Evolutionary conservation across 2,329 filamentous ascomycete genomes (phyloP), one percentile per base, ranked within the genome.

Genomic region (Sporothrix brunneoviolacea): DNA sequence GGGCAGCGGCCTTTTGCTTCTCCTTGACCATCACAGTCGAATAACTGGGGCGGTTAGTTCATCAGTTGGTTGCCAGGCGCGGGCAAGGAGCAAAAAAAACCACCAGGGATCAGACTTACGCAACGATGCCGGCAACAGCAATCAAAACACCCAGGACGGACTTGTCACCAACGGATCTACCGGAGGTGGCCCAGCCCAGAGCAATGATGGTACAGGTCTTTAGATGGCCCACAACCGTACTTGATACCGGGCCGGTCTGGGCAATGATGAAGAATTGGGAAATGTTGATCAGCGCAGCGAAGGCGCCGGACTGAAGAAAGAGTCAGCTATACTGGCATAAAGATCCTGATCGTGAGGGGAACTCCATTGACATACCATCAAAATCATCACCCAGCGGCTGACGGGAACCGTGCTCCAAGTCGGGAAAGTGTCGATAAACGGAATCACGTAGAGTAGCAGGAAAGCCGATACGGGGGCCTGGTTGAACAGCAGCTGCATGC

Each of bases 401-500:
- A 71, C 53, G 4, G 71, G 69, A 2, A 82, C 73, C 27, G 73
- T 68, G 12, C 61, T 65, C 74, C 77, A 80, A 10, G 70, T 69
- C 3, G 82, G 81, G 59, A 84, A 79, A 15, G 72, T 76, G 58
- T 87, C 83, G 18, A 80, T 68, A 59, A 84, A 83, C 0, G 82
- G 82, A 54, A 85, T 83, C 32, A 77, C 74, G 58, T 84, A 84
- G 24, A 85, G 72, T 47, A 86, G 72, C 56, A 85, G 64, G 53
- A 83, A 72, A 2, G 77, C 75, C 19, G 80, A 79, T 2, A 84
- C 68, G 2, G 82, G 81, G 2, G 82, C 79, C 64, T 86, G 82
- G 64, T 84, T 85, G 66, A 80, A 79, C 10, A 87, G 71, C 28
- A 87, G 68, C 67, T 86, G 83, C 75, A 84, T 82, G 65, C 80